Conservation (phyloP, 148 eudicot species). For the Nepenthes mirabilis region DNA sequence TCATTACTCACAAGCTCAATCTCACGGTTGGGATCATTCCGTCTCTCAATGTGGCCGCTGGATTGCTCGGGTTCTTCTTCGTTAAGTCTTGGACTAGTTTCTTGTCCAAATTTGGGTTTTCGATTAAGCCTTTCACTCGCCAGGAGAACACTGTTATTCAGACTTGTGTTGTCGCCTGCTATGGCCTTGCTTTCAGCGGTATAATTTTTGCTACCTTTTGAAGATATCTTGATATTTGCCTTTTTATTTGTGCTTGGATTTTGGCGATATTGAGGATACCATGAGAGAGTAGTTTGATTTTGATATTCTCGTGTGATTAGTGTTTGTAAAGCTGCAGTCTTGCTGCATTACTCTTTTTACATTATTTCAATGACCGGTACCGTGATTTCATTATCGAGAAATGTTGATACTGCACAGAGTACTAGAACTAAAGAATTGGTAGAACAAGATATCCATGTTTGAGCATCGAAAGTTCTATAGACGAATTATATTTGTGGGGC, state of each 20-base stretch:
- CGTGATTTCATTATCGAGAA: no score
- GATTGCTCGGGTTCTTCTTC: slow-evolving; percentile 74
- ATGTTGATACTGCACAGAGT: no score
- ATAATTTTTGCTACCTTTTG: slow-evolving; percentile 5
- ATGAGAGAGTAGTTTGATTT: background rate
- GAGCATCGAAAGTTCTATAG: no score
- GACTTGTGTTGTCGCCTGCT: slow-evolving; percentile 90
- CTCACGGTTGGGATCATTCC: slow-evolving; percentile 86
- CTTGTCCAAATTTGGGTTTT: slow-evolving; percentile 41
- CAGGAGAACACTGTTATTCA: slow-evolving; percentile 92
- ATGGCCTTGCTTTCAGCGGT: slow-evolving; percentile 94
- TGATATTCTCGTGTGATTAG: background rate
- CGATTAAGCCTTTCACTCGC: slow-evolving; percentile 47
- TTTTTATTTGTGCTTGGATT: no score
- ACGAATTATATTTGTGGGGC: no score
- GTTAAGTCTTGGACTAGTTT: slow-evolving; percentile 69
- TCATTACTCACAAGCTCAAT: slow-evolving; percentile 82
- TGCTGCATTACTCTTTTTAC: no score
- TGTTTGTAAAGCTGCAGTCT: background rate
- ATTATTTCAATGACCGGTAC: no score
- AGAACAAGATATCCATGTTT: no score
- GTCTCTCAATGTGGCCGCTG: slow-evolving; percentile 86
- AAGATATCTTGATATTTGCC: background rate
- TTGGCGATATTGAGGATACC: no score
- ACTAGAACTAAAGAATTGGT: no score